A percentile compares a stretch with the other conserved stretches of the same genome.
Evolutionary conservation across 495 filamentous ascomycete species (phyloP).

Genomic region (Daldinia decipiens): DNA sequence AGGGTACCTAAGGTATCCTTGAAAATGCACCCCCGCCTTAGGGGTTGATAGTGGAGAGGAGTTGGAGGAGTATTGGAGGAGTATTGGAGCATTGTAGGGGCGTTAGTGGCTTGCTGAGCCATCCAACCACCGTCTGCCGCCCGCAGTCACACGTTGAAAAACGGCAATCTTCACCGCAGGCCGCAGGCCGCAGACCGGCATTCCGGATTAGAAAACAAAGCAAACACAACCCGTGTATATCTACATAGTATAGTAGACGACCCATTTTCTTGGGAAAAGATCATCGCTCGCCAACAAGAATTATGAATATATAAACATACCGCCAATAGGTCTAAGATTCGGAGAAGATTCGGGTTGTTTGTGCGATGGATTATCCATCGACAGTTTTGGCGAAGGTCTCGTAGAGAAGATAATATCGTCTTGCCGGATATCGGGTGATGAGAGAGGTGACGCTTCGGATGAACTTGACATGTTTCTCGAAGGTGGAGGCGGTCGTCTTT

Average conservation of each 20-base stretch:
- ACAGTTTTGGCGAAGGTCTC: slow-evolving; percentile 39
- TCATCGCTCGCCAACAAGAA: slow-evolving; percentile 4
- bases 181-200: not conserved
- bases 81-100: no score
- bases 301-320: slow-evolving; percentile 38
- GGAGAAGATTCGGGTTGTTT: slow-evolving; percentile 30
- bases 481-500: slow-evolving; percentile 47
- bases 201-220: slow-evolving; percentile 15
- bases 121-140: slow-evolving; percentile 29
- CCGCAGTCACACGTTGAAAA: slow-evolving; percentile 29
- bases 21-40: slow-evolving; percentile 43
- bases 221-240: slow-evolving; percentile 8
- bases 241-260: not conserved
- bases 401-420: slow-evolving; percentile 47
- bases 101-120: slow-evolving; percentile 30
- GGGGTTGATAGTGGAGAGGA: slow-evolving; percentile 28
- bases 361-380: slow-evolving; percentile 32
- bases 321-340: slow-evolving; percentile 32
- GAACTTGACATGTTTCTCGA: slow-evolving; percentile 51
- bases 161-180: slow-evolving; percentile 32
- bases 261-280: slow-evolving; percentile 1
- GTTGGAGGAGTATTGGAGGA: slow-evolving; percentile 9
- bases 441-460: slow-evolving; percentile 48
- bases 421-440: slow-evolving; percentile 43
- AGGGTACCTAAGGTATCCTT: slow-evolving; percentile 26